Percentiles rank a stretch among this genome's conserved stretches.
These are phyloP conservation scores for Rhizopus stolonifer DNA, from an alignment of 371 early-diverging fungal species.

Conservation along the genomic window DNA sequence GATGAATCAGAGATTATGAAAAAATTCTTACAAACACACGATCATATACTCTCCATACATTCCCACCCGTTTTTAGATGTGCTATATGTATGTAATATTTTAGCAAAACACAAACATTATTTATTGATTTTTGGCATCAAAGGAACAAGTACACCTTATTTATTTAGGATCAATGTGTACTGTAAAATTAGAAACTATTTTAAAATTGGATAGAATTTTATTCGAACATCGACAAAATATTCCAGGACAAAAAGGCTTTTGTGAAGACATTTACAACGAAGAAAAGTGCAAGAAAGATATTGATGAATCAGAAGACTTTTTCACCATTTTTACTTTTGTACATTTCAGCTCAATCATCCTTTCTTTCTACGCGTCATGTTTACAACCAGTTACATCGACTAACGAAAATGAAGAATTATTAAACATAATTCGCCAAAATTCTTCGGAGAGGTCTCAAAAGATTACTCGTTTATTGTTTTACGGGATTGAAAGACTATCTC, in stretches of 20 bases:
- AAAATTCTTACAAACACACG: not conserved
- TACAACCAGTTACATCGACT: conserved; percentile 11
- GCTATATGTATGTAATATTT: not conserved
- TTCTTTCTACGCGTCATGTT: conserved; percentile 3
- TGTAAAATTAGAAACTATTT: conserved; percentile 17
- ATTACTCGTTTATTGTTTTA: conserved; percentile 6
- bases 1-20: conserved; percentile 8
- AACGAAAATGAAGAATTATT: conserved; percentile 3
- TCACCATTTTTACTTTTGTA: conserved; percentile 6
- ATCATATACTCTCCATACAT: conserved; percentile 3
- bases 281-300: conserved; percentile 6
- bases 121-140: not conserved
- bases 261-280: conserved; percentile 1
- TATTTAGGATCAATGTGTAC: conserved; percentile 11
- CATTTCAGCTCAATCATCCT: conserved; percentile 2
- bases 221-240: conserved; percentile 2
- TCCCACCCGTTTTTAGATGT: conserved; percentile 6
- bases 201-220: conserved; percentile 8
- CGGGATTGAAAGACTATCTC: not conserved
- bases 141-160: conserved; percentile 7
- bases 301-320: not conserved
- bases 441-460: conserved; percentile 3
- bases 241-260: conserved; percentile 7
- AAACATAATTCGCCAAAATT: conserved; percentile 5
- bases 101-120: not conserved